A percentile compares a stretch with the other conserved stretches of the same genome.
These are phyloP conservation scores for Mikania micrantha DNA, from an alignment of 129 eudicot genomes.

Conservation along the genomic window DNA sequence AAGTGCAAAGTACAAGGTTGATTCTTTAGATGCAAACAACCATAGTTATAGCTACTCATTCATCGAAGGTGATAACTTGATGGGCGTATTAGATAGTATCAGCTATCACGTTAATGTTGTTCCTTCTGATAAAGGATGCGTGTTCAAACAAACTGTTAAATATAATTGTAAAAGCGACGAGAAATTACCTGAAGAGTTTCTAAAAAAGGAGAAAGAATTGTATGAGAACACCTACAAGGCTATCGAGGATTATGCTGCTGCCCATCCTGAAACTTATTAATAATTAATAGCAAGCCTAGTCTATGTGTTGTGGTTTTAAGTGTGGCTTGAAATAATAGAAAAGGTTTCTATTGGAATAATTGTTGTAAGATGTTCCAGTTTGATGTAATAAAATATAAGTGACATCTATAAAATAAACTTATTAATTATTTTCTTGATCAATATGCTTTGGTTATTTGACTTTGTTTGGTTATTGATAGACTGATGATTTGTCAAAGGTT, in stretches of 20 bases:
- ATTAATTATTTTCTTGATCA: no score
- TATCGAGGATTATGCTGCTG: background rate
- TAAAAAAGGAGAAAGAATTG: background rate
- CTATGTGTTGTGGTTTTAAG: background rate
- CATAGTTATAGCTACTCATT: background rate
- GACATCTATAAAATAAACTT: no score
- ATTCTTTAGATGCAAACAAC: background rate
- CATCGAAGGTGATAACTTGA: slow-evolving; percentile 2
- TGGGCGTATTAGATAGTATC: slow-evolving; percentile 5
- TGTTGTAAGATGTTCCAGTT: background rate
- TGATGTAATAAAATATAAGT: background rate
- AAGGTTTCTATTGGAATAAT: background rate
- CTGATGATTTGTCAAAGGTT: no score
- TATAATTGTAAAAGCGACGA: background rate
- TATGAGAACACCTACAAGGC: background rate
- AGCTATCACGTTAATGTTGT: background rate
- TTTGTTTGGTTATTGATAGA: no score
- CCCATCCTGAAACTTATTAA: background rate
- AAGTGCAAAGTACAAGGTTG: background rate
- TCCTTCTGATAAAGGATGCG: slow-evolving; percentile 5
- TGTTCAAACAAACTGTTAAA: background rate
- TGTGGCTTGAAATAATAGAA: background rate
- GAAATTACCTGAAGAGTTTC: background rate
- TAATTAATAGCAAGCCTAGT: background rate
- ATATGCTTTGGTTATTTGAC: no score